These are phyloP conservation scores for Brassica nigra DNA, from an alignment of 345 rosid species.

Conservation along the genomic window DNA sequence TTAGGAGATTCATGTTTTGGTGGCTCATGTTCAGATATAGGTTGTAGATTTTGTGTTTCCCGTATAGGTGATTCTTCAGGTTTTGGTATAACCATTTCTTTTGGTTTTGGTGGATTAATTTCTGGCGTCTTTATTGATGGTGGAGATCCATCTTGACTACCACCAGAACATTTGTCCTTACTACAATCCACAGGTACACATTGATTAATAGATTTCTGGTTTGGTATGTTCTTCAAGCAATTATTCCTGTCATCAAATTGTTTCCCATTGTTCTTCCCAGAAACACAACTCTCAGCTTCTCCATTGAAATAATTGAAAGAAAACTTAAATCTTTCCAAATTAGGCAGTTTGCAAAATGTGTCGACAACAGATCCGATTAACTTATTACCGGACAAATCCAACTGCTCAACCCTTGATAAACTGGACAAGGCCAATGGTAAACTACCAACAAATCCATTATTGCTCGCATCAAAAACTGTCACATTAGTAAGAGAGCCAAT, in stretches of 20 bases:
- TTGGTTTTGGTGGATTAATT: conserved; percentile 2
- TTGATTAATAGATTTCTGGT: conserved; percentile 44
- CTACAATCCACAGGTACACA: conserved; percentile 60
- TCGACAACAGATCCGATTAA: conserved; percentile 55
- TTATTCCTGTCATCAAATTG: conserved; percentile 48
- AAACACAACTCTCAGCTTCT: conserved; percentile 51
- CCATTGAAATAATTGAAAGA: conserved; percentile 57
- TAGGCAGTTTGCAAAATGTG: conserved; percentile 49
- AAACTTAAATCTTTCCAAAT: conserved; percentile 53
- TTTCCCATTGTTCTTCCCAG: conserved; percentile 39
- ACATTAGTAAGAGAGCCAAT: conserved; percentile 56
- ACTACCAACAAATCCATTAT: conserved; percentile 51
- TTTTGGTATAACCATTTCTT: conserved; percentile 13
- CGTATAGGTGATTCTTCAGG: conserved; percentile 28
- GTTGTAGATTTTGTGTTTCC: conserved; percentile 18
- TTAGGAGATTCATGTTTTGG: conserved; percentile 23
- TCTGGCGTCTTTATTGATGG: conserved; percentile 29
- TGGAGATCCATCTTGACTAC: background rate
- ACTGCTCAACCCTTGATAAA: conserved; percentile 41
- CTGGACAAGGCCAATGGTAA: conserved; percentile 47
- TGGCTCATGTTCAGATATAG: conserved; percentile 21
- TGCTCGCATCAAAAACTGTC: conserved; percentile 52
- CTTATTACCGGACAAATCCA: conserved; percentile 47
- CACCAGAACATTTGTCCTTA: conserved; percentile 49
- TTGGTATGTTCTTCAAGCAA: conserved; percentile 54